Base-by-base conservation (phyloP, 768 basidiomycete species). In the Phlebiopsis flavidoalba region DNA sequence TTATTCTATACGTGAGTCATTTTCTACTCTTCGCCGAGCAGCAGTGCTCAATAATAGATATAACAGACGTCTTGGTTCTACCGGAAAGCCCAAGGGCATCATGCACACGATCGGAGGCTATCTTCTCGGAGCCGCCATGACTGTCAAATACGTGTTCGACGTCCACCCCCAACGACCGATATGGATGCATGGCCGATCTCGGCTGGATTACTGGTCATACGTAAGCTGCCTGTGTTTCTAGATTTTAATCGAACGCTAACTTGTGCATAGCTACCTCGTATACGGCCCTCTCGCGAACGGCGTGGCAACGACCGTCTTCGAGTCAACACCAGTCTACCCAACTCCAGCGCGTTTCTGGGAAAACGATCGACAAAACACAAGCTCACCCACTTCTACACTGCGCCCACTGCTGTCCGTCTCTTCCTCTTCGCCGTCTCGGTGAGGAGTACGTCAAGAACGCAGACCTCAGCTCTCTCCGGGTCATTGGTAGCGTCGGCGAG, bases 161-260 rank as follows among this genome's bases (percentile, higher is more conserved):
- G 85, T 98, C 21, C 96, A 99, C 74, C 87, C n/a, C 89, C n/a
- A 94, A 91, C 61, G 96, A 98, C 77, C 87, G 82, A 65, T 98
- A 95, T 73, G 97, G 88, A 1, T 98, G 96, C 79, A 95, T 98
- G 95, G 96, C 96, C 60, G 96, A 99, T 70, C 83, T 99, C 56
- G 96, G 96, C 67, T 98, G 96, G 96, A 96, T 98, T 77, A 98
- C 96, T 2, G 95, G 95, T 17, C 94, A 97, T 76, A 91, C 91
- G 76, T 91, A 61, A 66, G 74, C 26, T 2, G 6, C 26, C 6
- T 6, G 6, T 69, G 14, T 17, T 21, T 11, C 31, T 2, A 33
- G 31, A n/a, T n/a, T 24, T 26, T 5, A 43, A 35, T 7, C 63
- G 55, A 50, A 35, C n/a, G 21, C 17, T 10, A 12, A 43, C 8